Percentiles rank a stretch among this genome's conserved stretches.
These are phyloP conservation scores for Colletotrichum gloeosporioides DNA, from an alignment of 2,329 filamentous ascomycete species.

Conservation along the genomic window DNA sequence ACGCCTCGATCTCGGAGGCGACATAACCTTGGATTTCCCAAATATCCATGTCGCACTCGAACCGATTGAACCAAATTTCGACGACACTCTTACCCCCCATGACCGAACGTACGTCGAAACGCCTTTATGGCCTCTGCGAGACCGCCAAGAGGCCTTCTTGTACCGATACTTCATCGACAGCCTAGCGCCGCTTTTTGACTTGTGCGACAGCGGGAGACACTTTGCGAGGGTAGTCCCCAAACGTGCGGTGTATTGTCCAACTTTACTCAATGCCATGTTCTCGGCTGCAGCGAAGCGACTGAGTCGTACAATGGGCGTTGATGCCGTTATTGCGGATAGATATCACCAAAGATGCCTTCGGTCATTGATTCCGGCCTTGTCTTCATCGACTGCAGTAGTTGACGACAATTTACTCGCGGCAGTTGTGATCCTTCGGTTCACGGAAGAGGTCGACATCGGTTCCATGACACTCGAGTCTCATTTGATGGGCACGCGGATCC, in stretches of 20 bases:
- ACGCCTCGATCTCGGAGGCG: not conserved
- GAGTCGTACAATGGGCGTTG: slow-evolving; percentile 25
- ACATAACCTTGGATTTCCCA: not conserved
- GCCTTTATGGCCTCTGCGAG: slow-evolving; percentile 17
- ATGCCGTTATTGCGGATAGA: slow-evolving; percentile 27
- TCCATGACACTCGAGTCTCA: slow-evolving; percentile 27
- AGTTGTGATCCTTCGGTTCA: slow-evolving; percentile 33
- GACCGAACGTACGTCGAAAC: slow-evolving; percentile 13
- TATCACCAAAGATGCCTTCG: slow-evolving; percentile 32
- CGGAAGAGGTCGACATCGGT: slow-evolving; percentile 29
- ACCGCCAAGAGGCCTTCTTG: slow-evolving; percentile 31
- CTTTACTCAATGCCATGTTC: slow-evolving; percentile 32
- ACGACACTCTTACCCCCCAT: not conserved
- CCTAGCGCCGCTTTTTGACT: slow-evolving; percentile 30
- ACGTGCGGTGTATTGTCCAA: slow-evolving; percentile 30
- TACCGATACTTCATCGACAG: slow-evolving; percentile 31
- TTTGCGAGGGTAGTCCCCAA: slow-evolving; percentile 33
- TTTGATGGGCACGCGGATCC: slow-evolving; percentile 32
- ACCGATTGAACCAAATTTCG: slow-evolving; percentile 3
- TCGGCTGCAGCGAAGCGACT: slow-evolving; percentile 31
- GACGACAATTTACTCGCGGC: slow-evolving; percentile 34
- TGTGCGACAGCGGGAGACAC: slow-evolving; percentile 32
- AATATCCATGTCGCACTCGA: not conserved
- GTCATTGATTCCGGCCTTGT: slow-evolving; percentile 30
- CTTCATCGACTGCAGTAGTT: slow-evolving; percentile 27